Base-by-base conservation (phyloP, 371 early-diverging fungal species). In the Mucor plumbeus region DNA sequence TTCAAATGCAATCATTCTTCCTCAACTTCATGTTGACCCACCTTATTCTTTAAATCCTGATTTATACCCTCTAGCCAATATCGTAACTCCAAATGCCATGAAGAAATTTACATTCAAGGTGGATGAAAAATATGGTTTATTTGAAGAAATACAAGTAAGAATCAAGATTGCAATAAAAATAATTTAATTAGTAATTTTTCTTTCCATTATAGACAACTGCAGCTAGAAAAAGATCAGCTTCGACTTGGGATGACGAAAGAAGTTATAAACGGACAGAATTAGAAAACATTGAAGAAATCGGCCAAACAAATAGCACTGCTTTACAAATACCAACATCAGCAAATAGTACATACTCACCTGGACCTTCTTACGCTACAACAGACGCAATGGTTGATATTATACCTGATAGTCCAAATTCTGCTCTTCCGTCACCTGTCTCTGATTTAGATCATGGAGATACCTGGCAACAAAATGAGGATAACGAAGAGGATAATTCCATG, bases 351-450 rank as follows among this genome's bases (percentile, higher is more conserved):
- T 44, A 38, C 31, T 33, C 65, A 33, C 65, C 65, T 55, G 70
- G 60, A 21, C 65, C 66, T n/a, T 19, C 57, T 15, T 56, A 41
- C 21, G 56, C 64, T n/a, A 36, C 63, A 26, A 47, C 67, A 44
- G 64, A 55, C 1, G 36, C 68, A 2, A 53, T 33, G 11, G 35
- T 56, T 11, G 68, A 64, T 39, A 68, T 62, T 44, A 64, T 67
- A 59, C 67, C 66, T 38, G 76, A 63, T 56, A 76, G 76, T 35
- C 76, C 76, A 1, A 73, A 73, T 57, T 76, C 76, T 43, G 76
- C 73, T n/a, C 64, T 76, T 15, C 76, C 76, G 3, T 76, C 76
- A 39, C 76, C 76, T 56, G 63, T 73, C 8, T 73, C 73, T 17
- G 73, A 73, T 43, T 35, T 70, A n/a, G 71, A 70, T 21, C 43